These are phyloP conservation scores for Fistulinella prunicolor DNA, from an alignment of 768 basidiomycete species.

Conservation along the genomic window DNA sequence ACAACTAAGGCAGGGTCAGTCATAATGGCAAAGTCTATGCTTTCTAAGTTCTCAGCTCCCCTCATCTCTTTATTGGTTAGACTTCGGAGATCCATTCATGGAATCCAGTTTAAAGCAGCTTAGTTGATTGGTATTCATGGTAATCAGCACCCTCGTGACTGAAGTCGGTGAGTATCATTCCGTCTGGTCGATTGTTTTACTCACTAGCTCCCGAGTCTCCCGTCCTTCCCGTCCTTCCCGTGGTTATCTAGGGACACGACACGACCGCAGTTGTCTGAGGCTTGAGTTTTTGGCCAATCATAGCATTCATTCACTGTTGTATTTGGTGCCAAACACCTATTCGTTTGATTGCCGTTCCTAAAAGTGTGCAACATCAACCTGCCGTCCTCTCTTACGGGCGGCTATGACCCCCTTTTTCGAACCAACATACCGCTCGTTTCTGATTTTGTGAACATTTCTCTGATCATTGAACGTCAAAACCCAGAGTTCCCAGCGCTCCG, in stretches of 20 bases:
- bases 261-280: not conserved
- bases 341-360: too few relatives aligned
- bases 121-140: constrained; percentile 14
- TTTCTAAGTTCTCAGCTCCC: constrained; percentile 3
- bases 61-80: constrained; percentile 25
- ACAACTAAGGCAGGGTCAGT: constrained; percentile 51
- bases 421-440: not conserved
- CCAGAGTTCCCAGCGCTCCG: not conserved
- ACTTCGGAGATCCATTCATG: constrained; percentile 56
- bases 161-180: constrained; percentile 7
- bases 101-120: constrained; percentile 33
- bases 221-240: not conserved
- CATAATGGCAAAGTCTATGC: not conserved
- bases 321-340: not conserved
- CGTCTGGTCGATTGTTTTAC: not conserved
- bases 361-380: too few relatives aligned
- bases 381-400: too few relatives aligned
- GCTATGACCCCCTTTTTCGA: not conserved
- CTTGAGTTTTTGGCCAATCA: not conserved
- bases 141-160: not conserved
- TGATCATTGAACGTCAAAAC: constrained; percentile 1
- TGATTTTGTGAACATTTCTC: not conserved
- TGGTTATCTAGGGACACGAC: not conserved
- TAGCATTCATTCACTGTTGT: not conserved
- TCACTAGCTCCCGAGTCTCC: constrained; percentile 3